Conservation (phyloP, 1,284 basidiomycete genomes). For the Heterobasidion occidentale region DNA sequence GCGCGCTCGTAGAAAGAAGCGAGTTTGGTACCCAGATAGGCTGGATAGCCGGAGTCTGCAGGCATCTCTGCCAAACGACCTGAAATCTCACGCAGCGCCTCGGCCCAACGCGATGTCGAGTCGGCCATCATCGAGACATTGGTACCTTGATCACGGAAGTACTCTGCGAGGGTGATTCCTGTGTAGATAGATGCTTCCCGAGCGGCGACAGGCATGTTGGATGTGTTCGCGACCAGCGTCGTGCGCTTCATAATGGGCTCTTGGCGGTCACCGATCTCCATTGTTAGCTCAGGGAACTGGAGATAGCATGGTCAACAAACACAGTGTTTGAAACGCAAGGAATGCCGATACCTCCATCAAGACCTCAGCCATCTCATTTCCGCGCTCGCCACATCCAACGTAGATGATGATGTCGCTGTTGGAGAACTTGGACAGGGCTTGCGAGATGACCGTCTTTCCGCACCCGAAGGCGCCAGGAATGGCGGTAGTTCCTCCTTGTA, state of each 20-base stretch:
- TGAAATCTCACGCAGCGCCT: constrained; percentile 98
- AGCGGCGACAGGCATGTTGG: constrained; percentile 99
- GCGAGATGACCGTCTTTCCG: constrained; percentile 94
- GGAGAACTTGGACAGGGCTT: constrained; percentile 97
- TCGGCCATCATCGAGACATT: constrained; percentile 99
- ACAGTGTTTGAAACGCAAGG: constrained; percentile 2
- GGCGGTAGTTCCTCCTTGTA: constrained; percentile 98
- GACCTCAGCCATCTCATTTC: constrained; percentile 99
- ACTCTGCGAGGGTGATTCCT: constrained; percentile 98
- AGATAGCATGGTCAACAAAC: constrained; percentile 10
- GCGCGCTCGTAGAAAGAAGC: constrained; percentile 99
- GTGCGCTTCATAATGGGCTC: constrained; percentile 99
- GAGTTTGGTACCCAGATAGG: constrained; percentile 93
- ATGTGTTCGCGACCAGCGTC: constrained; percentile 97
- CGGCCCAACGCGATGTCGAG: constrained; percentile 99
- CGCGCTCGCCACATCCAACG: constrained; percentile 94
- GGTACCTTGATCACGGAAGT: constrained; percentile 98
- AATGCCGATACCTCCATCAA: constrained; percentile 68
- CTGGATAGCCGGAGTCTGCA: constrained; percentile 98
- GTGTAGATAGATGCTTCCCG: constrained; percentile 99
- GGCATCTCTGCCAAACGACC: constrained; percentile 99
- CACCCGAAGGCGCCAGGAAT: constrained; percentile 99
- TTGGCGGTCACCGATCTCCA: constrained; percentile 87
- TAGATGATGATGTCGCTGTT: constrained; percentile 99
- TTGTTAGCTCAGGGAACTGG: constrained; percentile 92